Evolutionary conservation across 805 yeast species (phyloP), one percentile per base, ranked within the genome.

Genomic region (Ogataea henricii): DNA sequence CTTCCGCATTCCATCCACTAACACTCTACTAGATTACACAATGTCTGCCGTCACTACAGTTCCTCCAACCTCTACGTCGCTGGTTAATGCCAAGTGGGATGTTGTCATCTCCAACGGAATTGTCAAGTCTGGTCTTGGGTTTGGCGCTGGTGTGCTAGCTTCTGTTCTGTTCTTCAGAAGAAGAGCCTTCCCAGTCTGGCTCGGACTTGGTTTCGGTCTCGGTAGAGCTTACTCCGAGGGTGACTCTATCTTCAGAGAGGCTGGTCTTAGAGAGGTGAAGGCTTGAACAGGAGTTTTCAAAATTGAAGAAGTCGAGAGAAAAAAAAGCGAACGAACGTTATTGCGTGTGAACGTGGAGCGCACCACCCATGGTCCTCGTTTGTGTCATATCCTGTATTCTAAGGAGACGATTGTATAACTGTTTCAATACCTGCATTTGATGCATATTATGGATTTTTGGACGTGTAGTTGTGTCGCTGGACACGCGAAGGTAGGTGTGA

Each of bases 221-320:
- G 99, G 99, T 56, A 86, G 97, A 76, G 97, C 97, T 46, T 94
- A 90, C 71, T 83, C 98, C 52, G 99, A 94, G 74, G 99, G 98
- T 52, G 98, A 94, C 65, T 95, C 97, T 52, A 87, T 91, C 48
- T 92, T 94, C 80, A 85, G 97, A 73, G 73, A 77, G 47, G 88
- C 85, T 53, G 96, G 96, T 47, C 67, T 85, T 54, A 84, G 96
- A 77, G 73, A 82, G 44, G 81, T 84, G 49, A 82, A 82, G 64
- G 88, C 89, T 51, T 87, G 69, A 59, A 32, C 37, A 18, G 27
- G 27, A 27, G 20, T 16, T n/a, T n/a, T n/a, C 21, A 22, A 27
- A 8, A 20, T 6, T 35, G 26, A 12, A 37, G 17, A 22, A 30
- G 34, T 37, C 6, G 18, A 37, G 9, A n/a, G 9, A 37, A 5